Evolutionary conservation across 305 asterid species (phyloP).

Genomic region (Plantago lanceolata): DNA sequence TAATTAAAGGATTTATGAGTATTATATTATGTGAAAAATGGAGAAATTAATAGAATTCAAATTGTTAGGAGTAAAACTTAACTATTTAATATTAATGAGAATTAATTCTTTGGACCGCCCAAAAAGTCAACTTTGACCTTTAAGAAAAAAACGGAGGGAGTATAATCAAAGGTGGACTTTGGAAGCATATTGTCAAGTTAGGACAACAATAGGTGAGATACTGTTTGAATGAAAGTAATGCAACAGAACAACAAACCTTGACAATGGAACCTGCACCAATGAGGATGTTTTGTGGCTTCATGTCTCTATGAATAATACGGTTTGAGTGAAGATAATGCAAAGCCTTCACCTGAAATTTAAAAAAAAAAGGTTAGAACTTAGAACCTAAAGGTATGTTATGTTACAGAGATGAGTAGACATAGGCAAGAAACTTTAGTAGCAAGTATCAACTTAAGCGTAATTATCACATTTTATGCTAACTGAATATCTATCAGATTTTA

Average conservation of each 20-base stretch:
- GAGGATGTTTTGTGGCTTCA: conserved; percentile 98
- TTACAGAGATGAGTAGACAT: conserved; percentile 10
- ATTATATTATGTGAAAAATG: too few species aligned
- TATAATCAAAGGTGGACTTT: too few species aligned
- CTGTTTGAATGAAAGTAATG: too few species aligned
- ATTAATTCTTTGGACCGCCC: too few species aligned
- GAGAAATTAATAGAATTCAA: too few species aligned
- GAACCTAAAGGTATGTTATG: conserved; percentile 4
- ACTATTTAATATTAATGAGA: too few species aligned
- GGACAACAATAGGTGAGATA: too few species aligned
- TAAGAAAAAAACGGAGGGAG: too few species aligned
- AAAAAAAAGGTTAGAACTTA: conserved; percentile 12
- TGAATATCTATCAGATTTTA: conserved; percentile 5
- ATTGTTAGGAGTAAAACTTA: too few species aligned
- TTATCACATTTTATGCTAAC: neutral
- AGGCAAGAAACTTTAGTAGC: conserved; percentile 14
- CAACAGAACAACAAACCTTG: conserved; percentile 53
- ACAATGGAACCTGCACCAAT: conserved; percentile 90
- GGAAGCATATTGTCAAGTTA: too few species aligned
- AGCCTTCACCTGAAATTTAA: conserved; percentile 70
- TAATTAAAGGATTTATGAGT: too few species aligned
- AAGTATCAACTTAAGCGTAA: conserved; percentile 7
- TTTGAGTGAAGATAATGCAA: conserved; percentile 93
- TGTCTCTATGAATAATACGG: conserved; percentile 97
- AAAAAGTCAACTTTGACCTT: too few species aligned